Evolutionary conservation across 352 stramenopile species (phyloP), one percentile per base, ranked within the genome.

Genomic region (Plasmopara viticola): DNA sequence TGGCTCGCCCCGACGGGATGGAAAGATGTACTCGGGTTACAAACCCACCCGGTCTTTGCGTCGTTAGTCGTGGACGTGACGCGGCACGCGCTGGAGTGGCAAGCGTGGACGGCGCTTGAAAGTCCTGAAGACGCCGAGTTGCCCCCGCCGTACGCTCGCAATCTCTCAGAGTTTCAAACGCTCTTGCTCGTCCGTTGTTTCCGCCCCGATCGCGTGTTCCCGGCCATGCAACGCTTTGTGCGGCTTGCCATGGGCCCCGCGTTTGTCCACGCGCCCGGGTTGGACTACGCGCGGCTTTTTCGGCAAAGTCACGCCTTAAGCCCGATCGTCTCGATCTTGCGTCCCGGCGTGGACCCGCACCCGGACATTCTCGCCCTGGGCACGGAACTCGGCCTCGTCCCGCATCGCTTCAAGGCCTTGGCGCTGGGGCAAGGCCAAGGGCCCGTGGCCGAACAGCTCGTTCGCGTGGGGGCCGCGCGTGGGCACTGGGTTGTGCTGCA

Each of bases 291-390:
- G 0, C 82, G 91, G 2, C 97, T 98, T 20, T 98, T 95, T 66
- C 74, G 77, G 2, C 91, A 98, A 51, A 96, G 80, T 55, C 81
- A 74, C 3, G 65, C 88, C 5, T 74, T 68, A 5, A 74, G 89
- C 5, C 94, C 94, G 1, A 97, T 98, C 40, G 90, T 98, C 13
- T 98, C 97, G 64, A 97, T 98, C 33, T 53, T 98, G 30, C 96
- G 83, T 51, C 94, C 94, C 0, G 94, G 92, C 20, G 93, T 93
- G 4, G 92, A 98, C 46, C 93, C 94, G 10, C 94, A 97, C 58
- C 92, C 81, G 29, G 89, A 98, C 46, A 98, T 98, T 48, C 92
- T 97, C 53, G 87, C 69, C 10, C 70, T 98, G 0, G 89, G 88
- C 2, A 88, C 97, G 39, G 87, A 97, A 44, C 76, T 94, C 18